Base-by-base conservation (phyloP, 768 basidiomycete species). In the Rhodotorula paludigena region DNA sequence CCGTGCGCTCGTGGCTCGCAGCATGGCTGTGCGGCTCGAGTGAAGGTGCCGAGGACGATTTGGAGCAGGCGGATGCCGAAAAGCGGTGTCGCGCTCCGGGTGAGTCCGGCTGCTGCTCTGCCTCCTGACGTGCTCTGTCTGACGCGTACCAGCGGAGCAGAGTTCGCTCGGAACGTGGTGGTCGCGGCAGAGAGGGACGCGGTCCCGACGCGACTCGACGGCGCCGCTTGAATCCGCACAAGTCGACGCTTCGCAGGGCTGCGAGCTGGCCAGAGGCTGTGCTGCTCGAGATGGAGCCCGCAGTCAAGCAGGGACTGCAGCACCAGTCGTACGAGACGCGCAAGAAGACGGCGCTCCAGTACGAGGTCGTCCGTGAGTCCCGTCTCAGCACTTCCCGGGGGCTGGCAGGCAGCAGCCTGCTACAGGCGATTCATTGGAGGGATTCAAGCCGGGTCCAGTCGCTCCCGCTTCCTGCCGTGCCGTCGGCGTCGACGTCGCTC, bases 291-390 rank as follows among this genome's bases (percentile, higher is more conserved):
- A 63, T 68, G 66, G 66, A 68, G 36, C 51, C 55, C 5, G 41
- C 56, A 15, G 35, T 59, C 33, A 41, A 36, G 38, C 39, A 59
- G 21, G 62, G 58, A 5, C 53, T 68, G 10, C 16, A 38, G 21
- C 44, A 68, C 47, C 33, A 12, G 33, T 16, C 35, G 25, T 63
- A 63, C 32, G 62, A 68, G 36, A 39, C 36, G 0, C 57, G 67
- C 23, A 63, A 63, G 42, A 48, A 48, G 28, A 41, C 62, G 16
- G 58, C 67, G 1, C 57, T 68, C 23, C 52, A 48, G 45, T 44
- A 60, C 32, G 67, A 63, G n/a, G 53, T 62, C 2, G 28, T 48
- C 16, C 39, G 67, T 68, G 11, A 30, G 67, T 56, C 28, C 35
- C n/a, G 3, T 21, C 33, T 32, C 42, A 18, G 2, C 25, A 42